Base-by-base conservation (phyloP, 441 rosid species). In the Adansonia grandidieri region DNA sequence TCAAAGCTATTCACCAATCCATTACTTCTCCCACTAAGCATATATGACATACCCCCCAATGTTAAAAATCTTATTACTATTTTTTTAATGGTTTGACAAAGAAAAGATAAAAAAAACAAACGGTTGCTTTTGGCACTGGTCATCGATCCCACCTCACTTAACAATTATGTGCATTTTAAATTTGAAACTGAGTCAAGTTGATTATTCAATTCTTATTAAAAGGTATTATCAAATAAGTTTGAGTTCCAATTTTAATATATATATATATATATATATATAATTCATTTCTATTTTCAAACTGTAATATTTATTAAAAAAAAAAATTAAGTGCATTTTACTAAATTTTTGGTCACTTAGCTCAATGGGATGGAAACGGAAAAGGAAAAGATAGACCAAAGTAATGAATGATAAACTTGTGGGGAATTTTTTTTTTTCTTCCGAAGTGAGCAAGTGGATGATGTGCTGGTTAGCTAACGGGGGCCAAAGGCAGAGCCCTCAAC, bases 1-100 rank as follows among this genome's bases (percentile, higher is more conserved):
- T 84, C 65, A 84, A 83, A 83, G 82, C 84, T 79, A 78, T 85
- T 83, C 82, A 71, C 90, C 82, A 87, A 90, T 32, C 90, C 93
- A 91, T 93, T 88, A 85, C 90, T 80, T 87, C 89, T 80, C 83
- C 94, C 91, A 90, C 89, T 91, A 45, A 84, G 57, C 22, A 65
- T 40, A 37, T 9, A 37, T 64, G 20, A 63, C 14, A 15, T 37
- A 6, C 40, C 47, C 37, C 22, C 70, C 48, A 40, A 24, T 37
- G 47, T 69, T 32, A 63, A 47, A 75, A 60, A 57, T 17, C 15
- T 17, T n/a, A 22, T 44, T 37, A 51, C 6, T 45, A 28, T 17
- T 62, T 5, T 48, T 77, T 45, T 71, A 15, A 71, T 78, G 32
- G 80, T 79, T 84, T 72, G 82, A 78, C 84, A 56, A 75, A 62